A percentile compares a stretch with the other conserved stretches of the same genome.
Conservation (phyloP, 1,284 basidiomycete genomes). For the Microbotryum lychnidis-dioicae region DNA sequence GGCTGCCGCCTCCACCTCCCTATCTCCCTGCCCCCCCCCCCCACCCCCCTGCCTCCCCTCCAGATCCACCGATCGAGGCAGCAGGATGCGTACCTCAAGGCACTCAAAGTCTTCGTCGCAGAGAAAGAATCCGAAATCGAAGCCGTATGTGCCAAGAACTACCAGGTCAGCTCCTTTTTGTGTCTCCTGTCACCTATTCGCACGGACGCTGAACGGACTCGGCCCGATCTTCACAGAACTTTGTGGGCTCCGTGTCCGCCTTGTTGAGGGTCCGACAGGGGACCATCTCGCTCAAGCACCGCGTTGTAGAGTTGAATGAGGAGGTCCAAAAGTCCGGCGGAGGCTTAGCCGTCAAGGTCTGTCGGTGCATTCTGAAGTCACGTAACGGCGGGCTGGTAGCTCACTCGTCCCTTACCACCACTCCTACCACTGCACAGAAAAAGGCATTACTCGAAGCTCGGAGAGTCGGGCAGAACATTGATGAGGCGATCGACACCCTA, state of each 20-base stretch:
- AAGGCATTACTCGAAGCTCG: conserved; percentile 76
- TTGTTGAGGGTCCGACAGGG: conserved; percentile 82
- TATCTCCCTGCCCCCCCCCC: too few relatives aligned
- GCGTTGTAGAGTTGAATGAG: conserved; percentile 51
- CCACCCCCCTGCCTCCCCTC: too few relatives aligned
- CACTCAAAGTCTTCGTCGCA: conserved; percentile 74
- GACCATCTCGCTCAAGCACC: conserved; percentile 48
- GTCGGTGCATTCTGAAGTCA: conserved; percentile 11
- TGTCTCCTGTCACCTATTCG: neutral
- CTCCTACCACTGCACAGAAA: conserved; percentile 51
- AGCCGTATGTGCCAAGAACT: conserved; percentile 87
- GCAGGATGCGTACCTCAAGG: conserved; percentile 82
- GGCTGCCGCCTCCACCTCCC: conserved; percentile 40
- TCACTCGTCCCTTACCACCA: neutral
- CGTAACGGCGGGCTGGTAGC: neutral
- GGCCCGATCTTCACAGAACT: conserved; percentile 51
- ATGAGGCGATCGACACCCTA: conserved; percentile 89
- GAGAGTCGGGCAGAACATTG: conserved; percentile 84
- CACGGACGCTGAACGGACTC: neutral
- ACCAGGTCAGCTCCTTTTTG: conserved; percentile 50
- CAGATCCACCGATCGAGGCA: conserved; percentile 75
- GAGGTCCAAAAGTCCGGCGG: conserved; percentile 60
- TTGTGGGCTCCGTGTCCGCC: conserved; percentile 90
- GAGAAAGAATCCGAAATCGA: conserved; percentile 95
- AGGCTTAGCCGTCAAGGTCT: conserved; percentile 68